Percentiles rank a stretch among this genome's conserved stretches.
These are phyloP conservation scores for Aspergillus sclerotiicarbonarius DNA, from an alignment of 495 filamentous ascomycete genomes.

Conservation along the genomic window DNA sequence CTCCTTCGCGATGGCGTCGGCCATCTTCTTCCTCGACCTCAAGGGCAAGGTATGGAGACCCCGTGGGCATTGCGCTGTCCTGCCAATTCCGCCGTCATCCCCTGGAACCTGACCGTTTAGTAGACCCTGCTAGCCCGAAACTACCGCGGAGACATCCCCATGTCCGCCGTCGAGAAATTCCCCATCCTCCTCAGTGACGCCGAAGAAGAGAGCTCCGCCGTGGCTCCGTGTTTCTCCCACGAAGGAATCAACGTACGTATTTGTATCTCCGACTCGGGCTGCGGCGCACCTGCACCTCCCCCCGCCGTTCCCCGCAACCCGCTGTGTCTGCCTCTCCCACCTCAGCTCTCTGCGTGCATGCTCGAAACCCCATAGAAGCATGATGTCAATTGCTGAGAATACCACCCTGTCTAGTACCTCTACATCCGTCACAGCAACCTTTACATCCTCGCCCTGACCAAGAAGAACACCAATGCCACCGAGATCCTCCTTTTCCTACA, in stretches of 20 bases:
- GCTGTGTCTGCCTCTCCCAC: conserved; percentile 2
- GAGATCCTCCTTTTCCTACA: conserved; percentile 98
- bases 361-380: background rate
- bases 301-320: conserved; percentile 22
- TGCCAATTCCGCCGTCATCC: background rate
- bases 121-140: conserved; percentile 98
- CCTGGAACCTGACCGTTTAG: conserved; percentile 29
- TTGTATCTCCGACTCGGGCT: conserved; percentile 11
- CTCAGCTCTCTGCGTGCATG: conserved; percentile 12
- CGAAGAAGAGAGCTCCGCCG: conserved; percentile 98
- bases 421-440: conserved; percentile 99
- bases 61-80: background rate
- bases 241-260: conserved; percentile 91
- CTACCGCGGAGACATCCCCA: conserved; percentile 98
- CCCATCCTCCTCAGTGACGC: conserved; percentile 95
- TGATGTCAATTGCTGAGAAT: background rate
- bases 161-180: conserved; percentile 99
- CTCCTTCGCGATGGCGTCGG: conserved; percentile 78
- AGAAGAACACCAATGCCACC: conserved; percentile 98
- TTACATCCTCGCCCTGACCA: conserved; percentile 96
- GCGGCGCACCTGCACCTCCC: conserved; percentile 13
- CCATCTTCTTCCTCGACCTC: conserved; percentile 97
- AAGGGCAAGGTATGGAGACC: conserved; percentile 92
- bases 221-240: conserved; percentile 96
- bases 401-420: conserved; percentile 67